Conservation (phyloP, 495 filamentous ascomycete genomes). For the Hypoxylon cercidicola region DNA sequence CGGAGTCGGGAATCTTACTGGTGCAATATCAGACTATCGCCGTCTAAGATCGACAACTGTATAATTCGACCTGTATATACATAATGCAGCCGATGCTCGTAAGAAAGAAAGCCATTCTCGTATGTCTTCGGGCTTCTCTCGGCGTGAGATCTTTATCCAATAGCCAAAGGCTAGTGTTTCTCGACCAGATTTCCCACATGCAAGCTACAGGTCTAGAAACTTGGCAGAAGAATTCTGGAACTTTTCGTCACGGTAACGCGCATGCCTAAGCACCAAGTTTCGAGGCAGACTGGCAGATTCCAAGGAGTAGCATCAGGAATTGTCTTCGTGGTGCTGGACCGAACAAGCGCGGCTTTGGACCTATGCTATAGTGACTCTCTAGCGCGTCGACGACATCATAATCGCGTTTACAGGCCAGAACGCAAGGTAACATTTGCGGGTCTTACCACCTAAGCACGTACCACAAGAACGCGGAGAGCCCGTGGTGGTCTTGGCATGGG, state of each 20-base stretch:
- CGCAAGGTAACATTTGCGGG: constrained; percentile 30
- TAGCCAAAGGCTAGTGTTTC: not conserved
- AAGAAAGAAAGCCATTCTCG: not conserved
- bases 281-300: not conserved
- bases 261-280: not conserved
- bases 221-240: not conserved
- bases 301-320: not conserved
- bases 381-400: constrained; percentile 26
- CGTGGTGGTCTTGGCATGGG: constrained; percentile 34
- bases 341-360: constrained; percentile 8
- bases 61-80: not conserved
- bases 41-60: too few species aligned
- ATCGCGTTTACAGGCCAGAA: constrained; percentile 25
- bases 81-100: not conserved
- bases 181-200: not conserved
- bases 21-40: too few species aligned
- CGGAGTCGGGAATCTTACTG: not conserved
- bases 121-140: constrained; percentile 15
- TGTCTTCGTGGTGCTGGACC: constrained; percentile 3
- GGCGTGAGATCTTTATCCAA: constrained; percentile 8
- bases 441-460: constrained; percentile 11
- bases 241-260: not conserved
- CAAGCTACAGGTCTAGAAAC: not conserved
- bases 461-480: constrained; percentile 12
- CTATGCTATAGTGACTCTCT: constrained; percentile 11